Evolutionary conservation across 2,329 filamentous ascomycete species (phyloP), one percentile per base, ranked within the genome.

Genomic region (Lecanicillium sp.): DNA sequence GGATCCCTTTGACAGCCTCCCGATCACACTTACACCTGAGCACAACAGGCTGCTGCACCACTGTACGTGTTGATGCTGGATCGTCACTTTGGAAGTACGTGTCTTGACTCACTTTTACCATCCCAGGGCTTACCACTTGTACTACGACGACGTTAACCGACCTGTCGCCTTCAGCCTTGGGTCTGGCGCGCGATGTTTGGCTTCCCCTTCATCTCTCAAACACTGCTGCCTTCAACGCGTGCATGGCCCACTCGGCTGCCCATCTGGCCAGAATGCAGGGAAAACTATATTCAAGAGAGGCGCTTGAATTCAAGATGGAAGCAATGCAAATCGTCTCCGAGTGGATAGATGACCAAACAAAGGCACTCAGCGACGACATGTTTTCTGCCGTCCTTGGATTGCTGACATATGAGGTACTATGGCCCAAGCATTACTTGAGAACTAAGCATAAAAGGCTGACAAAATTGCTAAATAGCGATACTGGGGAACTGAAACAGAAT

Each of bases 211-310:
- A 65, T 33, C 46, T 65, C 13, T 64, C 62, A 4, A 64, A 65
- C 38, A 52, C 59, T 2, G 58, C 61, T 5, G 61, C 60, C 1
- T 64, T 64, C 44, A 62, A 64, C 29, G 55, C 53, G 14, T 56
- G 63, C 29, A 62, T 65, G 58, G 61, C 62, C 1, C 62, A 65
- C 39, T 57, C 62, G 2, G 61, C 62, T 1, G 59, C 60, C 1
- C 62, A 65, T 33, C 41, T 64, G 1, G 51, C 57, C 25, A 50
- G 58, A 4, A 50, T 61, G 38, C 56, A 61, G 17, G 54, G 53
- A 0, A 50, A 52, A 0, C 46, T 38, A 7, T 39, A 44, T 5
- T 56, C 54, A 1, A 44, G 40, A 12, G 48, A 53, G 29, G 58
- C 53, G 1, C 29, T 58, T 2, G 46, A 47, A 29, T 62, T 55